Percentiles rank a stretch among this genome's conserved stretches.
These are phyloP conservation scores for Plectosphaerella cucumerina DNA, from an alignment of 2,329 filamentous ascomycete genomes.

Conservation along the genomic window DNA sequence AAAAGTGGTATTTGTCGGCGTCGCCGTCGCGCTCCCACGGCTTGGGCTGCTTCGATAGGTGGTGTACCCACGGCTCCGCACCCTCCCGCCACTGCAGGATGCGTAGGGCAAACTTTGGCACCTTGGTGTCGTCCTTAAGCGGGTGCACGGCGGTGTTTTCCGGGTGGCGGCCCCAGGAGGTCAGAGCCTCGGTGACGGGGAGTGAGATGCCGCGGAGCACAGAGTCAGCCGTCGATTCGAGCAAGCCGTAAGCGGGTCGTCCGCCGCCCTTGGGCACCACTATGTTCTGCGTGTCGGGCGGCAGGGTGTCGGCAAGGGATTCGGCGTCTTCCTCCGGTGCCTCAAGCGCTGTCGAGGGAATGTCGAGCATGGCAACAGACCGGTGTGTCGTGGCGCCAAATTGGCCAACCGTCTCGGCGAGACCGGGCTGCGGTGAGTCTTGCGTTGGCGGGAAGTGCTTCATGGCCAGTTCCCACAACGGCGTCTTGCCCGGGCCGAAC, in stretches of 20 bases:
- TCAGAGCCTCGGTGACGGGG: slow-evolving; percentile 60
- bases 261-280: background rate
- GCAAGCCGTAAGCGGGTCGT: slow-evolving; percentile 50
- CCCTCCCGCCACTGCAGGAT: slow-evolving; percentile 69
- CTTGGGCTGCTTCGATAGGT: slow-evolving; percentile 40
- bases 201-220: slow-evolving; percentile 59
- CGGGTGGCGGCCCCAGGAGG: slow-evolving; percentile 72
- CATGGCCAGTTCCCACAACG: slow-evolving; percentile 54
- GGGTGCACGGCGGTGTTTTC: slow-evolving; percentile 66
- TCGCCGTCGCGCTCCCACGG: slow-evolving; percentile 31
- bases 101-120: slow-evolving; percentile 80
- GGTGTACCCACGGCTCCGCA: slow-evolving; percentile 54
- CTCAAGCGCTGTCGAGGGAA: slow-evolving; percentile 15
- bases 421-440: background rate
- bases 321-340: slow-evolving; percentile 17
- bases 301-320: slow-evolving; percentile 30
- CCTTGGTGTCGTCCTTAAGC: slow-evolving; percentile 58
- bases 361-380: slow-evolving; percentile 13
- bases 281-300: slow-evolving; percentile 23
- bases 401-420: slow-evolving; percentile 14
- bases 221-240: slow-evolving; percentile 64
- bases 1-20: slow-evolving; percentile 60
- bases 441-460: slow-evolving; percentile 50
- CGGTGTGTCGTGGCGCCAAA: too few relatives aligned
- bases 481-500: slow-evolving; percentile 47